Evolutionary conservation across 108 stramenopile species (phyloP), one percentile per base, ranked within the genome.

Genomic region (Cyclostephanos tholiformis): DNA sequence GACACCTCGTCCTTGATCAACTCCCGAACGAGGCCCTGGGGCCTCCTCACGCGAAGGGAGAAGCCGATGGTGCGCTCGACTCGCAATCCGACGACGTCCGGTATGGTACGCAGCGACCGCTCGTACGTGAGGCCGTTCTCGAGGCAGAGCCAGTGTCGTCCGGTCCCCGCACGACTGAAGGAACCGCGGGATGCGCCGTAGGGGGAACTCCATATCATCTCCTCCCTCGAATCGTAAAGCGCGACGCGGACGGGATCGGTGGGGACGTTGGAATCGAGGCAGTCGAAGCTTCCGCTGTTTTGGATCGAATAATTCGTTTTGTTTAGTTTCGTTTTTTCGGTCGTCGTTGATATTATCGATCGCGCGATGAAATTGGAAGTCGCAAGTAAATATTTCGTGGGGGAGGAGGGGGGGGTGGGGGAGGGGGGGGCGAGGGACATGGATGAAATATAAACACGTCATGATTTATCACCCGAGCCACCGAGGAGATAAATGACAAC

Each of bases 11-110:
- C 9, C 41, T 41, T 41, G 41, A 41, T 6, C 26, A 26, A 32
- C 55, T 59, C 6, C n/a, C 55, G 17, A 14, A 39, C 49, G 26
- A 9, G 48, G 32, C 3, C 49, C 56, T 50, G 17, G 27, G 60
- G 17, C 56, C 63, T 67, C 55, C 61, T 80, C 19, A 82, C 72
- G 10, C 82, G 58, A 13, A 79, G 11, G 4, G 77, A 46, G 74
- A 82, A 82, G 55, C 82, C 82, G 56, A 82, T 76, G 13, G 82
- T 79, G 35, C 59, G 79, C 53, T 17, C 68, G 48, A 63, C 67
- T 41, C 64, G 41, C 4, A 41, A 1, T 12, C 41, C n/a, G n/a
- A n/a, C 12, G 4, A 12, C 11, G 9, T 4, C 7, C 7, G 41
- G 4, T 65, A 48, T n/a, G 59, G 12, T 0, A 48, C 63, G 22